Evolutionary conservation across 2,329 filamentous ascomycete species (phyloP).

Genomic region (Xylaria sp.): DNA sequence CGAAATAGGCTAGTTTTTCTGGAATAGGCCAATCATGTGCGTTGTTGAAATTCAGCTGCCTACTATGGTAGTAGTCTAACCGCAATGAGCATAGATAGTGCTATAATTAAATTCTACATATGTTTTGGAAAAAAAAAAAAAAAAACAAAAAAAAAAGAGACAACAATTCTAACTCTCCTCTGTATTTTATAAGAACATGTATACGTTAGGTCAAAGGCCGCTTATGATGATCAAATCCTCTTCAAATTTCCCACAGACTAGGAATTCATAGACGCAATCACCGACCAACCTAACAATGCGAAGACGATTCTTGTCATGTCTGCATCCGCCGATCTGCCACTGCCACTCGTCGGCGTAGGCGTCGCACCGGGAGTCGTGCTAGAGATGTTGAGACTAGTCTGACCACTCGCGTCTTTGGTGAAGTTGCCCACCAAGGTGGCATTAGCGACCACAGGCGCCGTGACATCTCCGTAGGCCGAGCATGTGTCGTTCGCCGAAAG

Average conservation of each 20-base stretch:
- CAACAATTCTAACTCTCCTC: too few species aligned
- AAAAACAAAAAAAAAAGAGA: background rate
- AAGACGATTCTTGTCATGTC: background rate
- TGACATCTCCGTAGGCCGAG: slow-evolving; percentile 4
- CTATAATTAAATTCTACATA: too few species aligned
- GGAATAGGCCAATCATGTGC: too few species aligned
- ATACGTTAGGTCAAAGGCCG: background rate
- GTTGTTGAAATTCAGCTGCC: too few species aligned
- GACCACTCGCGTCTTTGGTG: slow-evolving; percentile 13
- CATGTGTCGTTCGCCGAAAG: slow-evolving; percentile 17
- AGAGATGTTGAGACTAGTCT: slow-evolving; percentile 13
- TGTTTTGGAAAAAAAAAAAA: too few species aligned
- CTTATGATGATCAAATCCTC: background rate
- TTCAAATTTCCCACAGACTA: background rate
- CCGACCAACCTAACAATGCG: background rate
- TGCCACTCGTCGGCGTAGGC: background rate
- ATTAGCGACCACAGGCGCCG: slow-evolving; percentile 4
- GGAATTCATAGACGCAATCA: background rate
- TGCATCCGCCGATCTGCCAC: background rate
- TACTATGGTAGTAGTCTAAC: too few species aligned
- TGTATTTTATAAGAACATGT: too few species aligned
- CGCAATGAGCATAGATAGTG: background rate
- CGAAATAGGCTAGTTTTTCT: background rate
- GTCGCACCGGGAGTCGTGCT: background rate
- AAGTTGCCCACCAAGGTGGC: slow-evolving; percentile 12